Base-by-base conservation (phyloP, 83 land plant species). In the Diphasiastrum complanatum region DNA sequence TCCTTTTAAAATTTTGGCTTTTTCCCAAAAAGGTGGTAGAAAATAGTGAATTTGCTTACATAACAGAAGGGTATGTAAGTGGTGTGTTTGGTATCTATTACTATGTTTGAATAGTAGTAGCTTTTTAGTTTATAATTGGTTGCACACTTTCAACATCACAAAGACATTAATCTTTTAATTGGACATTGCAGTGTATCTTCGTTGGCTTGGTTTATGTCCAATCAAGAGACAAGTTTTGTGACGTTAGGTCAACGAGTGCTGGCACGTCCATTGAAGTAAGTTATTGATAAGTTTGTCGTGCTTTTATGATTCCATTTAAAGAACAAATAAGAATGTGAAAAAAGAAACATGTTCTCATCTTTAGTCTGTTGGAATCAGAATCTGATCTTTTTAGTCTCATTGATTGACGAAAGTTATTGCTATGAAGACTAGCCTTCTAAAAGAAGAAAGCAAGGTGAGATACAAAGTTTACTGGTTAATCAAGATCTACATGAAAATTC, bases 161-260 rank as follows among this genome's bases (percentile, higher is more conserved):
- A 37, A 4, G 20, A 18, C 14, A 36, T 54, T 12, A 19, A 26
- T 19, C 25, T 32, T 24, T 16, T 33, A 1, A 63, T 28, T 51
- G 29, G 20, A 33, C 28, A n/a, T 49, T 63, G 48, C 70, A 71
- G 75, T 65, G 75, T 72, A 16, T 72, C 75, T 65, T 72, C 75
- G 26, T 45, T 72, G 67, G 75, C 75, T 24, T 72, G 75, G 75
- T 72, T 72, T 56, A 72, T 72, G 75, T 72, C 75, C 6, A 58
- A 66, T 59, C 75, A 72, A 48, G 75, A 72, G 64, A 67, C 64
- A 12, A 65, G 75, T 47, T 72, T 72, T 72, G 75, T 72, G 0
- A 72, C 75, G 50, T 64, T 72, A 18, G 75, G 75, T 33, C 75
- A 72, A 45, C 63, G 75, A 1, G 70, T 72, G 14, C 46, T 72